A percentile compares a stretch with the other conserved stretches of the same genome.
Evolutionary conservation across 2,329 filamentous ascomycete species (phyloP).

Genomic region (Bretziella fagacearum): DNA sequence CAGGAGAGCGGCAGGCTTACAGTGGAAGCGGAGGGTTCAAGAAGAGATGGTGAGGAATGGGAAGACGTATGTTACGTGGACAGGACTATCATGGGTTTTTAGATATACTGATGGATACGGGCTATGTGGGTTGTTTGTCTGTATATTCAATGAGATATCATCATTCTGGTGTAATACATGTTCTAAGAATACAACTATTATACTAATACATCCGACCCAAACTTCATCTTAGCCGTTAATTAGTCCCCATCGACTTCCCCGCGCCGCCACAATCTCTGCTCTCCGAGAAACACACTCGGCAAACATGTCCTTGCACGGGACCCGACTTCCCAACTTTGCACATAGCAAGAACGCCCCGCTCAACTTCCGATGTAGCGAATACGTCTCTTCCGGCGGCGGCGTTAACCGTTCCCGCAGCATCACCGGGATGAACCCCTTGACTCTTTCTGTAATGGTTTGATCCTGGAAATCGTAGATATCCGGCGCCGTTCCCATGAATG

Average conservation of each 20-base stretch:
- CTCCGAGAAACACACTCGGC: conserved; percentile 22
- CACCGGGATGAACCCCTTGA: conserved; percentile 71
- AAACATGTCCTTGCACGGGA: conserved; percentile 70
- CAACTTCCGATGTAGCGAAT: conserved; percentile 84
- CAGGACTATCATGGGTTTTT: background rate
- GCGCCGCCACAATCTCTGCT: background rate
- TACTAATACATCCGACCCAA: too few relatives aligned
- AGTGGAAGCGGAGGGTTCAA: background rate
- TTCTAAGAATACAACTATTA: conserved; percentile 7
- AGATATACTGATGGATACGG: too few relatives aligned
- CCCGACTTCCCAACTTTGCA: conserved; percentile 65
- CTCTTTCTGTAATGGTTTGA: conserved; percentile 92
- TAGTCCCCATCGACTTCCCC: background rate
- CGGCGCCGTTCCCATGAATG: conserved; percentile 60
- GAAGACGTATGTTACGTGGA: background rate
- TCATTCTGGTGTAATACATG: background rate
- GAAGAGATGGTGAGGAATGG: background rate
- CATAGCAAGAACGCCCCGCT: conserved; percentile 91
- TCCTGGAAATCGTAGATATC: conserved; percentile 80
- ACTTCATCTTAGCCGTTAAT: too few relatives aligned
- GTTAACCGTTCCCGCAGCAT: conserved; percentile 83
- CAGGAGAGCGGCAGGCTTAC: background rate
- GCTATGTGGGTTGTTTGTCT: too few relatives aligned
- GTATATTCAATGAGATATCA: background rate
- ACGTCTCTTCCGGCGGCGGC: conserved; percentile 93